These are phyloP conservation scores for Hylodesmum podocarpum DNA, from an alignment of 306 rosid genomes.

Conservation along the genomic window DNA sequence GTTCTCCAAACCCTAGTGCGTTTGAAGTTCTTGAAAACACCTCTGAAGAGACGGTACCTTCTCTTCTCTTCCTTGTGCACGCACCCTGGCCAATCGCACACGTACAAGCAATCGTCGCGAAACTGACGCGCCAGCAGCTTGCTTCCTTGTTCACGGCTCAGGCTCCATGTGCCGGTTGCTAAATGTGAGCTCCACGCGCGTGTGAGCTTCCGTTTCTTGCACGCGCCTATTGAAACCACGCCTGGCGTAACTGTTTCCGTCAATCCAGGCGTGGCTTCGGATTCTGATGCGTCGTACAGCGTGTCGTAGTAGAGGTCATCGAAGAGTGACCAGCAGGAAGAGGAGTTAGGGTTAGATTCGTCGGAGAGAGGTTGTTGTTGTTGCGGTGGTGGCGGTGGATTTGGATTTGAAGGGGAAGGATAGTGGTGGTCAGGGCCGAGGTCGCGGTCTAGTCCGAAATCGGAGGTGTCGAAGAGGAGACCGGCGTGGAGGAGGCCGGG, in stretches of 20 bases:
- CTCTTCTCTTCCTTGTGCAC: conserved; percentile 85
- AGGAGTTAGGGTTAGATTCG: conserved; percentile 8
- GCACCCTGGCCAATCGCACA: conserved; percentile 94
- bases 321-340: conserved; percentile 67
- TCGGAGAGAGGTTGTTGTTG: neutral
- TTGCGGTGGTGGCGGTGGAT: neutral
- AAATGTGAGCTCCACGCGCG: conserved; percentile 53
- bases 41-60: conserved; percentile 76
- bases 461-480: conserved; percentile 70
- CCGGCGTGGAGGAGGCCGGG: conserved; percentile 88
- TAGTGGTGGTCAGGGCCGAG: conserved; percentile 49
- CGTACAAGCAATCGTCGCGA: conserved; percentile 75
- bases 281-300: conserved; percentile 50
- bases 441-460: conserved; percentile 76
- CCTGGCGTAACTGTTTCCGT: conserved; percentile 34
- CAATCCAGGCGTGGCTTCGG: neutral
- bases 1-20: conserved; percentile 83
- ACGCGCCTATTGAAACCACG: neutral
- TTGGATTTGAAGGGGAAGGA: neutral
- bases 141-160: conserved; percentile 81
- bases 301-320: conserved; percentile 81
- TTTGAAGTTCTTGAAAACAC: conserved; percentile 78
- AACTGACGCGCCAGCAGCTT: conserved; percentile 77
- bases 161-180: conserved; percentile 73
- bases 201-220: conserved; percentile 47